Evolutionary conservation across 257 asterid species (phyloP).

Genomic region (Solanum sitiens): DNA sequence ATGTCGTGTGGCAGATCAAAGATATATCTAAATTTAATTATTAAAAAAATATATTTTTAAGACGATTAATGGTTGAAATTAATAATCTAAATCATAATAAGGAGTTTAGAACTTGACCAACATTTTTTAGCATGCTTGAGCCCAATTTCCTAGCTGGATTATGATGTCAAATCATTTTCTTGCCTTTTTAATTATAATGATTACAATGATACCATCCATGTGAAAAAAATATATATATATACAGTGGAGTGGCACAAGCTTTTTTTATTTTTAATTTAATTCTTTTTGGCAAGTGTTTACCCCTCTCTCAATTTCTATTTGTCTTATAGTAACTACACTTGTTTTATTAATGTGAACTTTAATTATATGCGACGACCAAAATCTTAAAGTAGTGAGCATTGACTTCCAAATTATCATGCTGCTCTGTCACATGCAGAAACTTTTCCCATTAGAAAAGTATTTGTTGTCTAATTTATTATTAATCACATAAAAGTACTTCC

Average conservation of each 20-base stretch:
- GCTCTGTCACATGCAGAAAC: neutral
- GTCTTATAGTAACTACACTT: neutral
- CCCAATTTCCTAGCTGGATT: neutral
- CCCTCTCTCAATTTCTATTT: neutral
- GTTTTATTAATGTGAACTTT: conserved; percentile 1
- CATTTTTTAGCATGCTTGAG: neutral
- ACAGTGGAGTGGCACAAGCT: neutral
- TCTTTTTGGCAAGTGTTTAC: neutral
- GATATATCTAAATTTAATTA: too few species aligned
- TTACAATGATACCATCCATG: neutral
- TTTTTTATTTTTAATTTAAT: neutral
- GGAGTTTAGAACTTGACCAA: neutral
- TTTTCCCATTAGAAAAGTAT: neutral
- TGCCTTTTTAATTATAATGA: neutral
- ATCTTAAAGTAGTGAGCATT: neutral
- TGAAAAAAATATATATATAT: neutral
- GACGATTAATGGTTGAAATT: too few species aligned
- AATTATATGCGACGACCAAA: neutral
- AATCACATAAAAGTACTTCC: neutral
- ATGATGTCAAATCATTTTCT: neutral
- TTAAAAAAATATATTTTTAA: too few species aligned
- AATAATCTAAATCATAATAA: neutral
- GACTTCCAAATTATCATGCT: neutral
- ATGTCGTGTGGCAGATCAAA: too few species aligned
- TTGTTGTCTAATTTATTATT: neutral